A percentile compares a stretch with the other conserved stretches of the same genome.
Evolutionary conservation across 257 asterid species (phyloP).

Genomic region (Lycium barbarum): DNA sequence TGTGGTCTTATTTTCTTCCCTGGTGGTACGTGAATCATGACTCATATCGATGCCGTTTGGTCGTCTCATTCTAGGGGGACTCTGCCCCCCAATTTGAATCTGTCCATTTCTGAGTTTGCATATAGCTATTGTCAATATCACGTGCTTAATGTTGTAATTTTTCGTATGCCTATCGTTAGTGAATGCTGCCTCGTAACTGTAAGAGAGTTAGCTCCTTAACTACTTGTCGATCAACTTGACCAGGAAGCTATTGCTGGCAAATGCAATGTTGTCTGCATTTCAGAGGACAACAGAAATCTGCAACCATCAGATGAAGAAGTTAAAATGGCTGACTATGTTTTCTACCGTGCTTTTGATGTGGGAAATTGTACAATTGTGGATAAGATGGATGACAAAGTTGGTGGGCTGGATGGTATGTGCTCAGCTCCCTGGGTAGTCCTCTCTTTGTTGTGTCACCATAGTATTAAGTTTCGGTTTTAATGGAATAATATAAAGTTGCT

Average conservation of each 20-base stretch:
- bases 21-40: not conserved
- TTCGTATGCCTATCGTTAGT: not conserved
- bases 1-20: not conserved
- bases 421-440: slow-evolving; percentile 17
- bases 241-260: slow-evolving; percentile 95
- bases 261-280: slow-evolving; percentile 82
- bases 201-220: slow-evolving; percentile 25
- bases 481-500: slow-evolving; percentile 19
- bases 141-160: not conserved
- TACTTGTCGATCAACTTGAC: slow-evolving; percentile 29
- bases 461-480: not conserved
- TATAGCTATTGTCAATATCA: not conserved
- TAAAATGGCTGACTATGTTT: slow-evolving; percentile 71
- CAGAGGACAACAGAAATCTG: slow-evolving; percentile 76
- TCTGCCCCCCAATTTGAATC: not conserved
- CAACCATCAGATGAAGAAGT: slow-evolving; percentile 74
- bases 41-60: not conserved
- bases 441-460: slow-evolving; percentile 15
- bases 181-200: not conserved
- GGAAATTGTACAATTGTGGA: slow-evolving; percentile 55
- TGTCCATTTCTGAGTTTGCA: not conserved
- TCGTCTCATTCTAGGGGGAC: not conserved
- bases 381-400: slow-evolving; percentile 62
- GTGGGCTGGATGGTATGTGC: slow-evolving; percentile 76
- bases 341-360: slow-evolving; percentile 82